These are phyloP conservation scores for Bipolaris zeicola DNA, from an alignment of 2,329 filamentous ascomycete genomes.

Conservation along the genomic window DNA sequence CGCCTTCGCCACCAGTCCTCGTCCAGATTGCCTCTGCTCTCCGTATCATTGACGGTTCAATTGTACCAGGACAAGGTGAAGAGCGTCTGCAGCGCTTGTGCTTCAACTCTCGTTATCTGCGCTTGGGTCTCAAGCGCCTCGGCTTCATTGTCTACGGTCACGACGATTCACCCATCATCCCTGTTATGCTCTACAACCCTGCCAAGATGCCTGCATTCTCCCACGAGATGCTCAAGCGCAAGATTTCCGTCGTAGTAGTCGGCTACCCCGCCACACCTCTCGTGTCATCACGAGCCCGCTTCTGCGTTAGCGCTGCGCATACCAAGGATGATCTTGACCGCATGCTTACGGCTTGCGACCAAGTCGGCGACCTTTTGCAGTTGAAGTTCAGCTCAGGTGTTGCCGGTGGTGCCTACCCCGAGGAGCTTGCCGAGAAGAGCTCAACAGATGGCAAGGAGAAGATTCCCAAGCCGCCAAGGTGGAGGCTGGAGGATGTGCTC, in stretches of 20 bases:
- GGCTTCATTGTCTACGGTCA: slow-evolving; percentile 97
- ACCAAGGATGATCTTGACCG: slow-evolving; percentile 98
- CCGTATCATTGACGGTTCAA: slow-evolving; percentile 85
- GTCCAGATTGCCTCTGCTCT: slow-evolving; percentile 89
- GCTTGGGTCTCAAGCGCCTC: slow-evolving; percentile 92
- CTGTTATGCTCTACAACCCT: slow-evolving; percentile 93
- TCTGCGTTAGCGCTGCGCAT: slow-evolving; percentile 94
- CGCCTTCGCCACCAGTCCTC: slow-evolving; percentile 83
- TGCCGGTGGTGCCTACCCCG: slow-evolving; percentile 80
- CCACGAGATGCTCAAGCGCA: slow-evolving; percentile 96
- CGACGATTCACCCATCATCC: slow-evolving; percentile 97
- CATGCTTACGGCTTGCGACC: slow-evolving; percentile 84
- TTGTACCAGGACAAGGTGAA: slow-evolving; percentile 88
- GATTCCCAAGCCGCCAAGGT: slow-evolving; percentile 71
- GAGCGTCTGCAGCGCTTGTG: slow-evolving; percentile 94
- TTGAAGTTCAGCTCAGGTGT: slow-evolving; percentile 97
- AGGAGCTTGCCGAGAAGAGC: slow-evolving; percentile 71
- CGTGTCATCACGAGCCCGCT: slow-evolving; percentile 90
- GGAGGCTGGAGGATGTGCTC: slow-evolving; percentile 77
- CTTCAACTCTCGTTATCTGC: slow-evolving; percentile 98
- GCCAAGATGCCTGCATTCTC: slow-evolving; percentile 98
- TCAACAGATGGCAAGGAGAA: slow-evolving; percentile 57
- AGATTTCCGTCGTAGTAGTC: slow-evolving; percentile 96
- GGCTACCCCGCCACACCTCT: slow-evolving; percentile 96
- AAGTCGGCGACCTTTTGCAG: slow-evolving; percentile 89